Percentiles rank a stretch among this genome's conserved stretches.
These are phyloP conservation scores for Patellaria atrata DNA, from an alignment of 495 filamentous ascomycete species.

Conservation along the genomic window DNA sequence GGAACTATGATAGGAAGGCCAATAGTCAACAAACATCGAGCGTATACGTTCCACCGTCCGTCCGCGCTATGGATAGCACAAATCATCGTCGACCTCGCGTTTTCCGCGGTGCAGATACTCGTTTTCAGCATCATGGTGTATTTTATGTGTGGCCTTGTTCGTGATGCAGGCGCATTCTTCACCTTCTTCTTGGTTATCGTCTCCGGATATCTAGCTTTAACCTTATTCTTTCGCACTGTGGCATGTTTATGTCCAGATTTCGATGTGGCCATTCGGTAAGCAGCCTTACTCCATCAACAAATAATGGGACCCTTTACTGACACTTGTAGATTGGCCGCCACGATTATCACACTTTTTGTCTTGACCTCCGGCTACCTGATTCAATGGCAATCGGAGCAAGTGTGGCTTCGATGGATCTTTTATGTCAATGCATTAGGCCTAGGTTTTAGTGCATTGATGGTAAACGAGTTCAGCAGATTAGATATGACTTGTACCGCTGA, in stretches of 20 bases:
- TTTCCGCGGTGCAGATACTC: conserved; percentile 50
- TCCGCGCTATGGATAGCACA: conserved; percentile 70
- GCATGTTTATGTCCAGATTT: conserved; percentile 71
- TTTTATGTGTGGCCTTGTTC: conserved; percentile 57
- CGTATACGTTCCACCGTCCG: conserved; percentile 65
- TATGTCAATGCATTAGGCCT: conserved; percentile 67
- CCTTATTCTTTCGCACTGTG: conserved; percentile 63
- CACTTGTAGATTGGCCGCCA: conserved; percentile 52
- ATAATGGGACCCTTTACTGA: background rate
- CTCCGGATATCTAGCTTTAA: conserved; percentile 60
- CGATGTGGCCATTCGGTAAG: conserved; percentile 52
- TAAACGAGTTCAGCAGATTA: conserved; percentile 59
- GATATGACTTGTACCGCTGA: conserved; percentile 48
- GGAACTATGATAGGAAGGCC: conserved; percentile 57
- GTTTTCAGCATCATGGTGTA: conserved; percentile 66
- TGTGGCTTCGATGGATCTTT: conserved; percentile 71
- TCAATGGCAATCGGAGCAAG: conserved; percentile 51
- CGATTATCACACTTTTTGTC: conserved; percentile 65
- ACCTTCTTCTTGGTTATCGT: conserved; percentile 60
- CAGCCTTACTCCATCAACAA: background rate
- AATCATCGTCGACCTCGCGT: conserved; percentile 62
- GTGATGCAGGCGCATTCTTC: conserved; percentile 61
- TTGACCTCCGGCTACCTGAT: conserved; percentile 70
- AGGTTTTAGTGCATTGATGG: conserved; percentile 61
- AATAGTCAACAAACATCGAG: conserved; percentile 65